Evolutionary conservation across 2,329 filamentous ascomycete species (phyloP).

Genomic region (Hymenotorrendiella dingleyae): DNA sequence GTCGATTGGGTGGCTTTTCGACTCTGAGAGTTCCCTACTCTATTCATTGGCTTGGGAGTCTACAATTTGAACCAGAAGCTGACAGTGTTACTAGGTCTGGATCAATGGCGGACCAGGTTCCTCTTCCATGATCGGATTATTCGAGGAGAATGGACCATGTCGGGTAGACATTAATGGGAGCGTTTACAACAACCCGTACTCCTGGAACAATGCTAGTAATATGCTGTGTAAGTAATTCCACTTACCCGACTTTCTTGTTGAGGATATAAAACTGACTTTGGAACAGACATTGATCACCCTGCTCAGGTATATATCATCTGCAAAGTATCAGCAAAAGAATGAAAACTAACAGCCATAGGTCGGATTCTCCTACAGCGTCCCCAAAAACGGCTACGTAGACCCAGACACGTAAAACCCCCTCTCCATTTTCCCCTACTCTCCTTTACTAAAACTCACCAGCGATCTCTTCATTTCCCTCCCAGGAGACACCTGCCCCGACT

Average conservation of each 20-base stretch:
- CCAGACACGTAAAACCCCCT: slow-evolving; percentile 9
- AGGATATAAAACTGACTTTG: neutral
- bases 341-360: too few relatives aligned
- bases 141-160: slow-evolving; percentile 51
- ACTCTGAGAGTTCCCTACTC: neutral
- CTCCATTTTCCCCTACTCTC: too few relatives aligned
- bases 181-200: slow-evolving; percentile 42
- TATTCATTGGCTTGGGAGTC: neutral
- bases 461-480: slow-evolving; percentile 38
- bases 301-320: too few relatives aligned
- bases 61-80: neutral
- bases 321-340: too few relatives aligned
- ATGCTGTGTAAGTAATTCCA: slow-evolving; percentile 47
- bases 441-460: slow-evolving; percentile 10
- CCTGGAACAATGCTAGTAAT: slow-evolving; percentile 55
- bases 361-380: slow-evolving; percentile 34
- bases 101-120: slow-evolving; percentile 61
- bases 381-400: slow-evolving; percentile 23
- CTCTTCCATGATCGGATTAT: slow-evolving; percentile 58
- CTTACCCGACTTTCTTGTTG: slow-evolving; percentile 33
- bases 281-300: slow-evolving; percentile 24
- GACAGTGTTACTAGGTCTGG: slow-evolving; percentile 39
- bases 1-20: neutral
- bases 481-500: slow-evolving; percentile 43
- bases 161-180: slow-evolving; percentile 32